A percentile compares a stretch with the other conserved stretches of the same genome.
Conservation (phyloP, 345 rosid genomes). For the Balakata baccata region DNA sequence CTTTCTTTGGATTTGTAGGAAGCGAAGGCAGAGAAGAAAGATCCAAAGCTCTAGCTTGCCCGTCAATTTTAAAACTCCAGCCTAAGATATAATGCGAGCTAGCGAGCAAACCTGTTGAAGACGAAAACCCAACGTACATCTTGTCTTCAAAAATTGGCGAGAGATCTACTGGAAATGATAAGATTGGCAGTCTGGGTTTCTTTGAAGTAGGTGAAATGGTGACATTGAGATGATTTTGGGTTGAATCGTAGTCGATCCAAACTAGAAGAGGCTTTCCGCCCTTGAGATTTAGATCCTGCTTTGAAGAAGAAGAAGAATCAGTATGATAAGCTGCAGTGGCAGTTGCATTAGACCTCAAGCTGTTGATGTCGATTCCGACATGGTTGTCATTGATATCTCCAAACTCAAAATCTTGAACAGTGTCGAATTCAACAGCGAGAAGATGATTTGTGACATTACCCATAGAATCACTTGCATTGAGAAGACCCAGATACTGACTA, state of each 20-base stretch:
- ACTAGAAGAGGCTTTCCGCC: slow-evolving; percentile 16
- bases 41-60: slow-evolving; percentile 23
- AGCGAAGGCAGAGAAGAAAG: slow-evolving; percentile 28
- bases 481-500: slow-evolving; percentile 24
- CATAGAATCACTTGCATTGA: slow-evolving; percentile 14
- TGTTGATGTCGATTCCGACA: slow-evolving; percentile 23
- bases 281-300: slow-evolving; percentile 19
- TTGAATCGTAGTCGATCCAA: slow-evolving; percentile 32
- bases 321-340: slow-evolving; percentile 14
- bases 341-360: slow-evolving; percentile 24
- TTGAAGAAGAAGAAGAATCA: not conserved
- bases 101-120: slow-evolving; percentile 29
- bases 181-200: slow-evolving; percentile 21
- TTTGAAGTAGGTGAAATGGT: slow-evolving; percentile 22
- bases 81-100: slow-evolving; percentile 29
- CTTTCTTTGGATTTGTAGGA: slow-evolving; percentile 5
- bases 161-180: slow-evolving; percentile 23
- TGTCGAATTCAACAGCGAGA: slow-evolving; percentile 26
- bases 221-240: slow-evolving; percentile 18
- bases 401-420: slow-evolving; percentile 29
- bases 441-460: slow-evolving; percentile 22
- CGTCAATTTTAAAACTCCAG: slow-evolving; percentile 28
- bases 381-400: slow-evolving; percentile 30
- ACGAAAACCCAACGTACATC: slow-evolving; percentile 30
- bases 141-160: slow-evolving; percentile 20